A percentile compares a stretch with the other conserved stretches of the same genome.
Conservation (phyloP, 2,329 filamentous ascomycete species). For the Mycosphaerella sp. region DNA sequence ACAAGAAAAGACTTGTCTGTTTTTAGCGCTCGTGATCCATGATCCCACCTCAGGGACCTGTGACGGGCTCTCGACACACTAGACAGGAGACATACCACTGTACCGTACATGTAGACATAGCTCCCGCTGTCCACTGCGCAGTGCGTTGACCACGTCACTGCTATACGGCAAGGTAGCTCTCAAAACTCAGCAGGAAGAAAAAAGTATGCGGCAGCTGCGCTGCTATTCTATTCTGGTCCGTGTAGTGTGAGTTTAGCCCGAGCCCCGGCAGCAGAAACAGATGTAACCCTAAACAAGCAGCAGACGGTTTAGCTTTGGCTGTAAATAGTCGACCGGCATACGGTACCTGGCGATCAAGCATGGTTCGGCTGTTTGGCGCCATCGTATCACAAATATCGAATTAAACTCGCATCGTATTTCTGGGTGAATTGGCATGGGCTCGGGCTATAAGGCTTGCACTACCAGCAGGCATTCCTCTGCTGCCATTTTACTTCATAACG, state of each 20-base stretch:
- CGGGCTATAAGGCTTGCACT: neutral
- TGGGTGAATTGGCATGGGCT: neutral
- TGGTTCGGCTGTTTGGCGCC: neutral
- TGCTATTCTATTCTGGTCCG: neutral
- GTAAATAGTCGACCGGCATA: neutral
- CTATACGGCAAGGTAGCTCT: too few species aligned
- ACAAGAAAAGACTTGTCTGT: too few species aligned
- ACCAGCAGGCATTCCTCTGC: neutral
- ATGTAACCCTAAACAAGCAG: neutral
- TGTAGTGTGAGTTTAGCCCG: neutral
- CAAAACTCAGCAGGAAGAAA: too few species aligned
- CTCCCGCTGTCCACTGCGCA: too few species aligned
- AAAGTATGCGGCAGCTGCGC: too few species aligned
- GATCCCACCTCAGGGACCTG: too few species aligned
- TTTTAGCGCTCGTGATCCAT: too few species aligned
- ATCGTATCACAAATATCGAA: neutral
- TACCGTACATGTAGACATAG: too few species aligned
- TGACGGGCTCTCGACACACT: too few species aligned
- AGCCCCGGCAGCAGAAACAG: neutral
- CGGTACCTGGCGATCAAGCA: neutral
- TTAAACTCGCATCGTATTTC: too few species aligned
- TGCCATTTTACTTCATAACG: neutral
- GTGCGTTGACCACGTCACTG: too few species aligned
- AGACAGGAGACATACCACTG: too few species aligned
- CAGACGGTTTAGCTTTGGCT: neutral